Percentiles rank a stretch among this genome's conserved stretches.
Evolutionary conservation across 306 rosid species (phyloP).

Genomic region (Citrullus mucosospermus): DNA sequence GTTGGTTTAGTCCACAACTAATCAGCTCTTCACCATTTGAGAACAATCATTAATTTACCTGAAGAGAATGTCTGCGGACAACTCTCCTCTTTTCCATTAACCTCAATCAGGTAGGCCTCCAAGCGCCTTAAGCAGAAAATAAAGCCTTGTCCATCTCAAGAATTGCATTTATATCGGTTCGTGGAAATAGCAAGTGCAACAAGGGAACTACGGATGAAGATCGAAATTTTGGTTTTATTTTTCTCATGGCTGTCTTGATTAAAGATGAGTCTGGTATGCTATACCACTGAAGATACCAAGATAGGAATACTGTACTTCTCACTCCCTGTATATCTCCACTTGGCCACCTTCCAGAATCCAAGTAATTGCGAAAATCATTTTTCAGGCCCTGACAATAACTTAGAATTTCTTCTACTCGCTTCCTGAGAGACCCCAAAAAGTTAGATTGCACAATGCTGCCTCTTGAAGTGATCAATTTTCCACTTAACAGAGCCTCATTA

Average conservation of each 20-base stretch:
- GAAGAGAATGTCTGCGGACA: background rate
- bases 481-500: constrained; percentile 58
- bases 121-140: constrained; percentile 10
- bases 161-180: constrained; percentile 43
- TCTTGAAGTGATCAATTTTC: constrained; percentile 45
- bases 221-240: constrained; percentile 44
- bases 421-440: constrained; percentile 61
- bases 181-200: constrained; percentile 60
- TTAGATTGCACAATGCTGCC: constrained; percentile 69
- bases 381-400: constrained; percentile 43
- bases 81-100: background rate
- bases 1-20: background rate
- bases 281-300: constrained; percentile 90
- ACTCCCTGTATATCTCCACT: constrained; percentile 32
- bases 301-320: constrained; percentile 47
- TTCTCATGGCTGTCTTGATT: constrained; percentile 32
- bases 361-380: constrained; percentile 48
- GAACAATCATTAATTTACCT: background rate
- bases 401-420: constrained; percentile 65
- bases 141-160: constrained; percentile 48
- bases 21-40: background rate
- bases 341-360: constrained; percentile 75
- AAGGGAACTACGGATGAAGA: constrained; percentile 55
- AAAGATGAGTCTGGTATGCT: constrained; percentile 56
- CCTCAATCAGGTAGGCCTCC: background rate